Percentiles rank a stretch among this genome's conserved stretches.
Evolutionary conservation across 768 basidiomycete species (phyloP).

Genomic region (Ramaria rubella): DNA sequence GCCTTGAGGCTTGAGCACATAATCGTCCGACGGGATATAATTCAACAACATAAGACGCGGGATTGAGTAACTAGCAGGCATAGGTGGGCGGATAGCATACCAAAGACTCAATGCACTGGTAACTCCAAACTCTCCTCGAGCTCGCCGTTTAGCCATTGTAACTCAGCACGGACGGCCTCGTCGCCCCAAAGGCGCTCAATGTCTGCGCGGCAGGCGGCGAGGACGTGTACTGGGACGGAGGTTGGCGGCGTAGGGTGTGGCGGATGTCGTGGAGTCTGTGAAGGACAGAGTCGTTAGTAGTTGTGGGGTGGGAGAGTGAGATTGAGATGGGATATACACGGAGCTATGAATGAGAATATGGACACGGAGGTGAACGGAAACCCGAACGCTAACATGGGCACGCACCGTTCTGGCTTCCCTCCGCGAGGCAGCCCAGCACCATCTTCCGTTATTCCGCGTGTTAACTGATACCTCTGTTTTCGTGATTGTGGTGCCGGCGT

Average conservation of each 20-base stretch:
- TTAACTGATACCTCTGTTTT: constrained; percentile 16
- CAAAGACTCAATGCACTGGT: constrained; percentile 29
- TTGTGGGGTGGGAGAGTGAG: no score
- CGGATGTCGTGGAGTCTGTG: background rate
- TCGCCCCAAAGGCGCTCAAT: constrained; percentile 34
- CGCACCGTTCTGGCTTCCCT: constrained; percentile 61
- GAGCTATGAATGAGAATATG: no score
- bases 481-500: constrained; percentile 28
- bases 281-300: constrained; percentile 50
- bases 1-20: constrained; percentile 79
- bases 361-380: no score
- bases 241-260: constrained; percentile 37
- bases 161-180: constrained; percentile 29
- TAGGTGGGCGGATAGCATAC: background rate
- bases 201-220: constrained; percentile 32
- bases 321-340: no score
- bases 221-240: constrained; percentile 72
- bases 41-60: constrained; percentile 12
- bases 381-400: constrained; percentile 75
- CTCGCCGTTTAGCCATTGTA: constrained; percentile 35
- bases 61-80: constrained; percentile 18
- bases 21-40: constrained; percentile 40
- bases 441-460: constrained; percentile 13
- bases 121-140: constrained; percentile 82
- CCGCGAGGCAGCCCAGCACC: constrained; percentile 11